A percentile compares a stretch with the other conserved stretches of the same genome.
phyloP scores from a whole-genome alignment of 345 rosid genomes.

The Linum trigynum region DNA sequence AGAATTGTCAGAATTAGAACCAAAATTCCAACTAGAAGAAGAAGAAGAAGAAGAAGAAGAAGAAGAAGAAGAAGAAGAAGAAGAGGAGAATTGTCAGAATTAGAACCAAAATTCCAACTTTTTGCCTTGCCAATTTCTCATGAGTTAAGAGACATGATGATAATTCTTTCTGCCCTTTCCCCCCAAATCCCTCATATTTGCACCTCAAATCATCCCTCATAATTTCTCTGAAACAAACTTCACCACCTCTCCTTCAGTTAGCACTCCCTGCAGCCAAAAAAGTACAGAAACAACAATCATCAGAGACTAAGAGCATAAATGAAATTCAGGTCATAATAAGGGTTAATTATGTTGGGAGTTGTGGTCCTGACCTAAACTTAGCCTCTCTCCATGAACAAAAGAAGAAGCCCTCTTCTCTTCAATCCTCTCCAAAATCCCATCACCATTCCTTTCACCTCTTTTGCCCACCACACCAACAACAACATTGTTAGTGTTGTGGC shows the following conservation, averaged over 20 bases:
- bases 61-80: not conserved
- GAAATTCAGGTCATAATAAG: not conserved
- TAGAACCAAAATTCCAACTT: not conserved
- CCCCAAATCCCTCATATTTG: no score
- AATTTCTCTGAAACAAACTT: not conserved
- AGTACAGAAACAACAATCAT: not conserved
- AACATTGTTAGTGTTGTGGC: not conserved
- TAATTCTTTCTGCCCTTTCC: not conserved
- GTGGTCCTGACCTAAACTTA: slow-evolving; percentile 17
- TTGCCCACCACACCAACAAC: slow-evolving; percentile 4
- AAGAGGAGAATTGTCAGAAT: not conserved
- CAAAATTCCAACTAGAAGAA: not conserved
- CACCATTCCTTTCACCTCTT: slow-evolving; percentile 19
- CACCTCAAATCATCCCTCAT: not conserved
- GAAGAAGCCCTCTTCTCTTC: slow-evolving; percentile 30
- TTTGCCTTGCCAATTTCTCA: not conserved
- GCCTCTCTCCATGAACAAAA: slow-evolving; percentile 13
- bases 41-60: no score
- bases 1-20: not conserved
- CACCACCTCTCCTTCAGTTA: not conserved
- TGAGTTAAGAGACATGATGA: not conserved
- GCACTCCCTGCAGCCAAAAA: slow-evolving; percentile 11
- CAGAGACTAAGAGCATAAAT: not conserved
- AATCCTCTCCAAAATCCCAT: slow-evolving; percentile 21
- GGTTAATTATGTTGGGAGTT: not conserved